These are phyloP conservation scores for Candida parachauliodes DNA, from an alignment of 805 yeast species.

Conservation along the genomic window DNA sequence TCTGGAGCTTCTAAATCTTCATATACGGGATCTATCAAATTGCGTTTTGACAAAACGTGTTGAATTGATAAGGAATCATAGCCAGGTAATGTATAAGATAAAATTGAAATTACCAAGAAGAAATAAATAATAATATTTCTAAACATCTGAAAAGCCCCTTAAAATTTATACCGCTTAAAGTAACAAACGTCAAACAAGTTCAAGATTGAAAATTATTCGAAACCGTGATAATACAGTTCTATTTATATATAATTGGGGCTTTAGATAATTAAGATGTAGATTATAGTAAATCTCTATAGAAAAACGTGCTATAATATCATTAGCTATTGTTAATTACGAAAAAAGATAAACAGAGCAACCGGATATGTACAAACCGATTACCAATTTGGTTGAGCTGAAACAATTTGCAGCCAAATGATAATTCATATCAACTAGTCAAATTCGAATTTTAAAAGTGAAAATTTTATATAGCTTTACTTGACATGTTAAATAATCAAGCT, in stretches of 20 bases:
- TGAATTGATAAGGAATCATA: constrained; percentile 17
- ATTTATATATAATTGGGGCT: too few species aligned
- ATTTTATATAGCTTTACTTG: too few species aligned
- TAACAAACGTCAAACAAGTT: not conserved
- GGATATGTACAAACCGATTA: too few species aligned
- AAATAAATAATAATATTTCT: not conserved
- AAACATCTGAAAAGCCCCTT: not conserved
- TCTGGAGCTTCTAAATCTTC: constrained; percentile 21
- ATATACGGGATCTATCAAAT: constrained; percentile 25
- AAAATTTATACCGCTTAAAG: not conserved
- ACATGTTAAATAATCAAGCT: too few species aligned
- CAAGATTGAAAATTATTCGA: too few species aligned
- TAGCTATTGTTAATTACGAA: not conserved
- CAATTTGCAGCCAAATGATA: too few species aligned
- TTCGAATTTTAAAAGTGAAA: too few species aligned
- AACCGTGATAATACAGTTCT: too few species aligned
- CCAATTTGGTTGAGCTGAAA: too few species aligned
- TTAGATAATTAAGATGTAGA: too few species aligned
- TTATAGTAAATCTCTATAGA: not conserved
- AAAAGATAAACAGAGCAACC: too few species aligned
- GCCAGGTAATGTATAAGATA: constrained; percentile 20
- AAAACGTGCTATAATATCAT: not conserved
- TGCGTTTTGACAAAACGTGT: constrained; percentile 19
- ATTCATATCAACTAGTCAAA: too few species aligned
- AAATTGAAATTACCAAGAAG: not conserved